A percentile compares a stretch with the other conserved stretches of the same genome.
Evolutionary conservation across 176 grass and related monocot species (phyloP).

Genomic region (Zoysia japonica): DNA sequence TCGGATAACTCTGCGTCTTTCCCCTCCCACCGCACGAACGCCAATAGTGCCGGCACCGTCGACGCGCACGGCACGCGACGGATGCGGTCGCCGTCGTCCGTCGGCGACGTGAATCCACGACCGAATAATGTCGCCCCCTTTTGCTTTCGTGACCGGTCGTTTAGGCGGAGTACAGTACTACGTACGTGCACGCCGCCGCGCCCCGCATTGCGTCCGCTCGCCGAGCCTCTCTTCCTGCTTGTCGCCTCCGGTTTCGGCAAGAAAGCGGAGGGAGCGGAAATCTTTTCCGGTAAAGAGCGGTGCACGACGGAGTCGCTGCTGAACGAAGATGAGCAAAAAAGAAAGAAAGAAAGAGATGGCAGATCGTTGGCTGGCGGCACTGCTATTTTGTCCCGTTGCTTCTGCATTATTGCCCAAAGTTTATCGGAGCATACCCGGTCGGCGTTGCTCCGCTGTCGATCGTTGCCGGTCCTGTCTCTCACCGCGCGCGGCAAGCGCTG

Average conservation of each 20-base stretch:
- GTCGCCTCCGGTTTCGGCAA: background rate
- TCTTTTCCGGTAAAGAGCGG: background rate
- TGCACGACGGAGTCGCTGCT: background rate
- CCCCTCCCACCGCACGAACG: background rate
- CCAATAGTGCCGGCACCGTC: constrained; percentile 21
- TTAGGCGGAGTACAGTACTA: background rate
- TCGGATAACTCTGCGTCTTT: constrained; percentile 1
- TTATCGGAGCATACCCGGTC: background rate
- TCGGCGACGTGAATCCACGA: constrained; percentile 18
- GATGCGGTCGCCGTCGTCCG: too few species aligned
- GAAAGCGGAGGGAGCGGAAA: background rate
- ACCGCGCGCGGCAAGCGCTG: background rate
- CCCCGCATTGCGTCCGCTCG: background rate
- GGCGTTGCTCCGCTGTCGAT: too few species aligned
- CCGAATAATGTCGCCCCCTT: constrained; percentile 23
- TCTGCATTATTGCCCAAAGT: background rate
- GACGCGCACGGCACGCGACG: background rate
- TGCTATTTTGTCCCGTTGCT: too few species aligned
- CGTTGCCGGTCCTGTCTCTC: background rate
- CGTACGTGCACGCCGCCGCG: background rate
- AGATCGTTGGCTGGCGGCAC: too few species aligned
- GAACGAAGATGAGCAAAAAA: background rate
- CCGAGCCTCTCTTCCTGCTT: background rate
- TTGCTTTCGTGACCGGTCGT: background rate
- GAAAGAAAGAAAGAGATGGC: background rate